These are phyloP conservation scores for Ceraceosorus bombacis DNA, from an alignment of 1,284 basidiomycete species.

Conservation along the genomic window DNA sequence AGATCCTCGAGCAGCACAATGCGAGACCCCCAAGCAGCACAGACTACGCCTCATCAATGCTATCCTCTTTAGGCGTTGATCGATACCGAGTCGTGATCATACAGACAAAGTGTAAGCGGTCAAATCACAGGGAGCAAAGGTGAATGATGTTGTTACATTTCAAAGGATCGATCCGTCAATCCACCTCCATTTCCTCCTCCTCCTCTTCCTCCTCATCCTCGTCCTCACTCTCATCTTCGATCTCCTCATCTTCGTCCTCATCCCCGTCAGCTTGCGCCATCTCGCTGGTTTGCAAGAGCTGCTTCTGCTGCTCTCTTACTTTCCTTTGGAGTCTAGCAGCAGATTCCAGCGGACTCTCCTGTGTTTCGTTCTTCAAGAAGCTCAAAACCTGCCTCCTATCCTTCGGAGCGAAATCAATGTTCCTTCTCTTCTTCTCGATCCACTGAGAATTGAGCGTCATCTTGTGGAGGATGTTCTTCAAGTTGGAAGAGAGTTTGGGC, in stretches of 20 bases:
- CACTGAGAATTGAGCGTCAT: constrained; percentile 32
- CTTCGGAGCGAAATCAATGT: constrained; percentile 43
- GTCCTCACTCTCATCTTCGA: no score
- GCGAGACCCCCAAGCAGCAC: no score
- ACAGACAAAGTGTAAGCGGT: no score
- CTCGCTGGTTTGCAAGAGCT: constrained; percentile 31
- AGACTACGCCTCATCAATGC: no score
- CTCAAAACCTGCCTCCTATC: constrained; percentile 16
- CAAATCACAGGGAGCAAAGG: no score
- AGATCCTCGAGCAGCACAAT: no score
- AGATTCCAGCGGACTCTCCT: constrained; percentile 39
- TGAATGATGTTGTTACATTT: no score
- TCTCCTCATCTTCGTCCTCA: not conserved
- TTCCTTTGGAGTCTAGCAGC: constrained; percentile 41
- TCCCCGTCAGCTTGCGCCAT: constrained; percentile 5
- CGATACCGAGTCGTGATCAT: no score
- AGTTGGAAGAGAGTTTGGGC: constrained; percentile 27
- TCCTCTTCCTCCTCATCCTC: no score
- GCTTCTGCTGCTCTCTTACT: constrained; percentile 42
- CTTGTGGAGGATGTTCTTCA: constrained; percentile 40
- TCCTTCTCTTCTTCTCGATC: constrained; percentile 30
- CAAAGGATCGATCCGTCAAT: no score
- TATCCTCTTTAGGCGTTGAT: no score
- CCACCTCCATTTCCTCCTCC: no score
- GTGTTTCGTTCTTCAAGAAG: constrained; percentile 21